Base-by-base conservation (phyloP, 2,329 filamentous ascomycete genomes). In the Calycina herbarum region DNA sequence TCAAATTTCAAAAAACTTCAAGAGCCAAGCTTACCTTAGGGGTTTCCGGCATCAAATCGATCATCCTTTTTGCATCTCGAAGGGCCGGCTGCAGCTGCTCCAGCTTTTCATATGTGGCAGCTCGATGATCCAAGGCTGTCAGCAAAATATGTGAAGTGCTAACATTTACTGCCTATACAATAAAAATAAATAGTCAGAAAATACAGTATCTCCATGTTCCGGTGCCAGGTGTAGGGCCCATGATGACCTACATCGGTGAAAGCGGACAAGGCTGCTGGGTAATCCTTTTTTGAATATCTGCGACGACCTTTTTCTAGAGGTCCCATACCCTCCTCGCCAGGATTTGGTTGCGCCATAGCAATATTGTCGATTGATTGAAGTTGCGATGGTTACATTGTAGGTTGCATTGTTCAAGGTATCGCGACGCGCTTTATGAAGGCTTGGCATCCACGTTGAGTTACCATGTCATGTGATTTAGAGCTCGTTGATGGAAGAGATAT, bases 81-180 rank as follows among this genome's bases (percentile, higher is more conserved):
- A 76, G 69, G 59, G 75, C 76, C 7, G 61, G 62, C 38, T 72
- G 67, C 2, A 74, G 62, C 31, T 73, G 58, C 17, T 70, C 64
- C 27, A 76, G 62, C 63, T 76, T 77, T 66, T 77, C 75, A 63
- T 73, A 74, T 38, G 74, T 69, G n/a, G 75, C 75, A 24, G 75
- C 74, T 60, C 76, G 71, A 70, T 73, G 71, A 64, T 77, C 75
- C 31, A 77, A 63, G n/a, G 75, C 73, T 58, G 68, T 74, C 11
- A 76, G 60, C 3, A 73, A 64, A 17, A 74, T 56, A 67, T 74
- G 62, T 11, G 66, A 69, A 15, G 70, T 70, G 57, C 69, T 74
- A 0, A 64, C 65, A 40, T 69, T 62, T 20, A 75, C 65, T 42
- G 72, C 74, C 73, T 76, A 29, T 4, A 40, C 4, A 15, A 40